These are phyloP conservation scores for Sanghuangporus sanghuang DNA, from an alignment of 1,284 basidiomycete genomes.

Conservation along the genomic window DNA sequence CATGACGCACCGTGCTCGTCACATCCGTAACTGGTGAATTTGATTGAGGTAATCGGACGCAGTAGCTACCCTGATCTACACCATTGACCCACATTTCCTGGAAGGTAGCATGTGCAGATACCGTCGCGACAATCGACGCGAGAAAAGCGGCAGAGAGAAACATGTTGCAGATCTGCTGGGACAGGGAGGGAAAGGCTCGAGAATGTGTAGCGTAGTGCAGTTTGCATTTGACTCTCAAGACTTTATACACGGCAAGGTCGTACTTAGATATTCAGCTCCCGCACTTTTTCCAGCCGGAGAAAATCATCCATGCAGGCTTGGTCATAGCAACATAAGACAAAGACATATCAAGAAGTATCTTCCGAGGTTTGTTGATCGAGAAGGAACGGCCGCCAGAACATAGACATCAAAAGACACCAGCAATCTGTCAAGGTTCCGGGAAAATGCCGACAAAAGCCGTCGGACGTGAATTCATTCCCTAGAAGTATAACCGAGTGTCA, in stretches of 20 bases:
- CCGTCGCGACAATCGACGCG: neutral
- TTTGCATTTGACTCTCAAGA: neutral
- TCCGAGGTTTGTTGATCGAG: constrained; percentile 3
- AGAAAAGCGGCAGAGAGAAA: neutral
- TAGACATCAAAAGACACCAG: constrained; percentile 1
- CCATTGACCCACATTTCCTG: constrained; percentile 45
- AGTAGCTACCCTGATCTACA: constrained; percentile 35
- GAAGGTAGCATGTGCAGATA: constrained; percentile 43
- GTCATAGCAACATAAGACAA: neutral
- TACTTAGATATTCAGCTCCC: neutral
- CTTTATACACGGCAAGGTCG: neutral
- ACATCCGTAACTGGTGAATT: constrained; percentile 45
- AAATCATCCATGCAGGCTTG: neutral
- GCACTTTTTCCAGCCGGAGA: constrained; percentile 6
- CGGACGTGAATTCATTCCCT: neutral
- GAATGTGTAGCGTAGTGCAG: neutral
- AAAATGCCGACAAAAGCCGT: neutral
- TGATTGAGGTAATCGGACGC: constrained; percentile 39
- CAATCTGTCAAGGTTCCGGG: neutral
- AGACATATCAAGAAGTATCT: neutral
- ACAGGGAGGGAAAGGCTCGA: neutral
- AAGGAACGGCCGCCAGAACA: neutral
- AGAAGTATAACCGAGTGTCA: neutral
- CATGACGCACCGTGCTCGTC: constrained; percentile 29
- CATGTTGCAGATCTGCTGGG: neutral